phyloP scores from a whole-genome alignment of 2,329 filamentous ascomycete species.

The Gliomastix tumulicola region DNA sequence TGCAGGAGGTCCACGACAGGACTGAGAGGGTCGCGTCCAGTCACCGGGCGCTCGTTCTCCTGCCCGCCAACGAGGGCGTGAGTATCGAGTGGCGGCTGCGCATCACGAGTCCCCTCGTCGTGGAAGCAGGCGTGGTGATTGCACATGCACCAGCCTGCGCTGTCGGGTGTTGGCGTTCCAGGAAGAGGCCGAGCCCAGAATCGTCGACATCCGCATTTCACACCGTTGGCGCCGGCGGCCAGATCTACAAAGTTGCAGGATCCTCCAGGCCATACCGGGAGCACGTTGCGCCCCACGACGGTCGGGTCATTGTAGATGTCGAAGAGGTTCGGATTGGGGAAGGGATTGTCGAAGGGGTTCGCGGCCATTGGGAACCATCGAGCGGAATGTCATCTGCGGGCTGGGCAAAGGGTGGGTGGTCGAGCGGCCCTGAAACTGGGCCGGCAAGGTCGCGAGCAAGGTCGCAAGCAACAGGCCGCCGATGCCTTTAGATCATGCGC shows the following conservation, averaged over 20 bases:
- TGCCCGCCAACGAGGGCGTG: conserved; percentile 27
- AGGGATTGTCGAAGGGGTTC: conserved; percentile 39
- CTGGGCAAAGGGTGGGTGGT: too few relatives aligned
- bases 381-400: background rate
- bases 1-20: conserved; percentile 42
- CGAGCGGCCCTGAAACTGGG: background rate
- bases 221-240: conserved; percentile 40
- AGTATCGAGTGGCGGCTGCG: conserved; percentile 5
- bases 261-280: conserved; percentile 38
- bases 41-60: conserved; percentile 45
- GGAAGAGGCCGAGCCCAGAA: conserved; percentile 45
- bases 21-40: conserved; percentile 42
- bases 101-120: conserved; percentile 32
- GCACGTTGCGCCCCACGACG: conserved; percentile 9
- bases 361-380: conserved; percentile 39
- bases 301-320: conserved; percentile 46
- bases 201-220: conserved; percentile 52
- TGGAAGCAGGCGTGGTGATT: conserved; percentile 57
- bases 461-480: too few relatives aligned
- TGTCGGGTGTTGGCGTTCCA: conserved; percentile 13
- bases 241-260: conserved; percentile 53
- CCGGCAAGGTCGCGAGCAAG: background rate
- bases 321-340: too few relatives aligned
- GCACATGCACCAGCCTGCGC: conserved; percentile 49
- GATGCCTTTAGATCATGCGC: background rate